phyloP scores from a whole-genome alignment of 371 early-diverging fungal genomes.

The Nematocida minor region DNA sequence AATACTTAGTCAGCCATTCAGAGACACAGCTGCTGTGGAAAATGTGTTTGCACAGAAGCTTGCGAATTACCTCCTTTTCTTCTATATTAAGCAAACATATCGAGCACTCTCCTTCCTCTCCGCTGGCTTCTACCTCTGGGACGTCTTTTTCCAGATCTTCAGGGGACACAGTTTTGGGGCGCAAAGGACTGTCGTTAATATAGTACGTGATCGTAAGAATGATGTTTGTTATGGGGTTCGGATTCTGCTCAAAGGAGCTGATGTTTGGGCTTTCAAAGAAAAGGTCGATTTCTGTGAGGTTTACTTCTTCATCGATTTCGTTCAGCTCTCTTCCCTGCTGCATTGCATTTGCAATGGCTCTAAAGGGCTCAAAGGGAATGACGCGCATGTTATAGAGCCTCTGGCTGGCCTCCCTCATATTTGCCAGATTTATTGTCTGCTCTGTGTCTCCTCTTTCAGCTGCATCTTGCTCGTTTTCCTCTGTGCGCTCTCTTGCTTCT shows the following conservation, averaged over 20 bases:
- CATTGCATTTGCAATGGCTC: not conserved
- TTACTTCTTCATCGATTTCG: not conserved
- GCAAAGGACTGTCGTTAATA: not conserved
- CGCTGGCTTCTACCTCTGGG: conserved; percentile 11
- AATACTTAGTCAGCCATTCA: conserved; percentile 45
- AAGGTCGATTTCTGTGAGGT: not conserved
- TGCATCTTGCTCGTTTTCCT: not conserved
- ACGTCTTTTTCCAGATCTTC: conserved; percentile 10
- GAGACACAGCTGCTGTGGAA: conserved; percentile 46
- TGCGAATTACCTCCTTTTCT: not conserved
- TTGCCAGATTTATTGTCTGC: not conserved
- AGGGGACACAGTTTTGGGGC: not conserved
- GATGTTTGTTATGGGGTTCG: not conserved
- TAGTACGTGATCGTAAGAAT: conserved; percentile 43
- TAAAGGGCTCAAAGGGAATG: not conserved
- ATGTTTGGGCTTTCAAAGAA: conserved; percentile 1
- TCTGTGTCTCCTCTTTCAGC: not conserved
- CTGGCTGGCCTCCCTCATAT: not conserved
- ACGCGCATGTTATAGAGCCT: not conserved
- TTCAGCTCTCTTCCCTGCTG: not conserved
- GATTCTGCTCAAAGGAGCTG: not conserved
- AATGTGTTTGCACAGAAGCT: conserved; percentile 18
- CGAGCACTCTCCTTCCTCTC: conserved; percentile 27
- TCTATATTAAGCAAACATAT: conserved; percentile 31
- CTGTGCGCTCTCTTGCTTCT: not conserved